These are phyloP conservation scores for Rhizoctonia solani DNA, from an alignment of 1,284 basidiomycete species.

Conservation along the genomic window DNA sequence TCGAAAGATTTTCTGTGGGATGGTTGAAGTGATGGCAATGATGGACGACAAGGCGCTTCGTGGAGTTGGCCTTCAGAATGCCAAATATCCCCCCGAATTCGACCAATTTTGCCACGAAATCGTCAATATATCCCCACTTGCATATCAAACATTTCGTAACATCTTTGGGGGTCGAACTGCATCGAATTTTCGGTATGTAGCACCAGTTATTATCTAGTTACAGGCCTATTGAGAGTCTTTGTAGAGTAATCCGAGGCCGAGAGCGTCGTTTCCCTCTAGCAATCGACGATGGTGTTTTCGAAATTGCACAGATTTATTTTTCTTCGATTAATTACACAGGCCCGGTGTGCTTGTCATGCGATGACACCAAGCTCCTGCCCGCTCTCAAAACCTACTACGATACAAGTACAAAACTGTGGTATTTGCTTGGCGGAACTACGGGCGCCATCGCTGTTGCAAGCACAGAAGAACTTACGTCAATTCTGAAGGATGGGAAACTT, in stretches of 20 bases:
- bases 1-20: not conserved
- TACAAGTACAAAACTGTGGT: slow-evolving; percentile 36
- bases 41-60: not conserved
- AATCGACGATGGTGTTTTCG: slow-evolving; percentile 40
- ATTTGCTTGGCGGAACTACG: slow-evolving; percentile 42
- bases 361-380: slow-evolving; percentile 39
- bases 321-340: slow-evolving; percentile 1
- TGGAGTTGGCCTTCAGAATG: not conserved
- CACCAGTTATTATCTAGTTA: too few species aligned
- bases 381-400: slow-evolving; percentile 42
- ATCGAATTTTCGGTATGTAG: not conserved
- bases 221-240: too few species aligned
- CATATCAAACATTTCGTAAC: not conserved
- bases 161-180: not conserved
- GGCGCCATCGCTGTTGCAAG: slow-evolving; percentile 39
- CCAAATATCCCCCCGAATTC: not conserved
- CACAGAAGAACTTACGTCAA: slow-evolving; percentile 33
- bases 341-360: slow-evolving; percentile 11
- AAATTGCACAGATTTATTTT: slow-evolving; percentile 28
- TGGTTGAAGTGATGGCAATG: not conserved
- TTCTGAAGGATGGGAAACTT: too few species aligned
- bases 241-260: too few species aligned
- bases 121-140: not conserved
- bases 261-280: slow-evolving; percentile 39
- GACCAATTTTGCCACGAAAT: not conserved